These are phyloP conservation scores for Aspergillus ruber DNA, from an alignment of 2,329 filamentous ascomycete genomes.

Conservation along the genomic window DNA sequence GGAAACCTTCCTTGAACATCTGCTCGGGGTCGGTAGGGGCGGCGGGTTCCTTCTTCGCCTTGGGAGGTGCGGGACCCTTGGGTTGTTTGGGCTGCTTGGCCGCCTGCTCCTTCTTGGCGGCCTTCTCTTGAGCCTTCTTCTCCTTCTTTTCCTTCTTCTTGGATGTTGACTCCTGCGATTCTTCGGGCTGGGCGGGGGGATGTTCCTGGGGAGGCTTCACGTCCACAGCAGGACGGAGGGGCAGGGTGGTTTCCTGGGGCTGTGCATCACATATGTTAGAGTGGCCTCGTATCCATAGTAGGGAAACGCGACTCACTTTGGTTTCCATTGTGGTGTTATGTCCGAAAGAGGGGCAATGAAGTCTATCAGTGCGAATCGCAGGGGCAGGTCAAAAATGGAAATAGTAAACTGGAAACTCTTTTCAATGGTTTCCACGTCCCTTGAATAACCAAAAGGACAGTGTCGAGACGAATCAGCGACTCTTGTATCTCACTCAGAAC, in stretches of 20 bases:
- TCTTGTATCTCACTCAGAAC: neutral
- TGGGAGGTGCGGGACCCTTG: slow-evolving; percentile 33
- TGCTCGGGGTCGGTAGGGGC: slow-evolving; percentile 45
- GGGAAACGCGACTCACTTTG: neutral
- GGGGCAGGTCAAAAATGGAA: too few species aligned
- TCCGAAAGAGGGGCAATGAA: neutral
- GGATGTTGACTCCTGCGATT: slow-evolving; percentile 45
- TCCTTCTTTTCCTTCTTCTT: slow-evolving; percentile 30
- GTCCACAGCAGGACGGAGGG: too few species aligned
- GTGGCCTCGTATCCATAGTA: too few species aligned
- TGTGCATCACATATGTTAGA: too few species aligned
- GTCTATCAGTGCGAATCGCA: too few species aligned
- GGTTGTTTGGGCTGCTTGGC: slow-evolving; percentile 38
- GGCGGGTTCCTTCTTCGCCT: slow-evolving; percentile 22
- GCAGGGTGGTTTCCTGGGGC: too few species aligned
- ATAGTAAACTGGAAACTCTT: too few species aligned
- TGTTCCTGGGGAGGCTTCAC: too few species aligned
- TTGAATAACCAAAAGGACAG: too few species aligned
- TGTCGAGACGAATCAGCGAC: too few species aligned
- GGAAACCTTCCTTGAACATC: slow-evolving; percentile 77
- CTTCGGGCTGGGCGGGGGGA: slow-evolving; percentile 2
- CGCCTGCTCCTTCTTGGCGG: slow-evolving; percentile 10
- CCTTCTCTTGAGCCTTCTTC: slow-evolving; percentile 26
- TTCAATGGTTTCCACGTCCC: too few species aligned
- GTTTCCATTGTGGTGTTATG: neutral